Conservation (phyloP, 345 rosid genomes). For the rapeseed (Brassica napus) region Da-Ae NC_063448.1:13922501-13923000, state of each 20-base stretch:
- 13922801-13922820: conserved; percentile 66
- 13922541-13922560: conserved; percentile 76
- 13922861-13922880: conserved; percentile 28
- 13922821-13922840: conserved; percentile 66
- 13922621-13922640: not conserved
- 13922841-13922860: conserved; percentile 50
- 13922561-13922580: conserved; percentile 65
- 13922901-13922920: not conserved
- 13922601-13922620: conserved; percentile 9
- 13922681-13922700: not conserved
- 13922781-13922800: conserved; percentile 53
- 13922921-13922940: conserved; percentile 7
- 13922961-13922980: not conserved
- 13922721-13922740: conserved; percentile 63
- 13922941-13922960: conserved; percentile 5
- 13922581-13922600: conserved; percentile 65
- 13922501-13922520: conserved; percentile 27
- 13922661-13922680: not conserved
- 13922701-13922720: not conserved
- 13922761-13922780: conserved; percentile 66
- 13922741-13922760: conserved; percentile 73
- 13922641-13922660: conserved; percentile 3
- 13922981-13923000: not conserved
- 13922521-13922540: conserved; percentile 91
- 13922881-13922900: conserved; percentile 16